Percentiles rank a stretch among this genome's conserved stretches.
Conservation (phyloP, 129 eudicot genomes). For the sunflower (Helianthus annuus) region HanXRQr2.0-SUNRISE NC_035443.2:77455669-77456168, state of each 20-base stretch:
- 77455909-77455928: not conserved
- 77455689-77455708: not conserved
- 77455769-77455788: not conserved
- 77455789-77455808: not conserved
- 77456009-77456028: constrained; percentile 67
- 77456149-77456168: no score
- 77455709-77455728: not conserved
- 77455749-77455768: not conserved
- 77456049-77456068: constrained; percentile 74
- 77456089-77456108: constrained; percentile 49
- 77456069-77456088: constrained; percentile 74
- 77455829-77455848: not conserved
- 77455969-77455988: not conserved
- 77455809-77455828: not conserved
- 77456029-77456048: constrained; percentile 54
- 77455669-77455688: not conserved
- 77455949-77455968: not conserved
- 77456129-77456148: no score
- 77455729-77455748: not conserved
- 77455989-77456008: constrained; percentile 71
- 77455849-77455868: not conserved
- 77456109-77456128: not conserved
- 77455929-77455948: not conserved
- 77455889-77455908: not conserved
- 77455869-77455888: not conserved